Conservation (phyloP, 1,284 basidiomycete genomes). For the Dichomitus squalens region DNA sequence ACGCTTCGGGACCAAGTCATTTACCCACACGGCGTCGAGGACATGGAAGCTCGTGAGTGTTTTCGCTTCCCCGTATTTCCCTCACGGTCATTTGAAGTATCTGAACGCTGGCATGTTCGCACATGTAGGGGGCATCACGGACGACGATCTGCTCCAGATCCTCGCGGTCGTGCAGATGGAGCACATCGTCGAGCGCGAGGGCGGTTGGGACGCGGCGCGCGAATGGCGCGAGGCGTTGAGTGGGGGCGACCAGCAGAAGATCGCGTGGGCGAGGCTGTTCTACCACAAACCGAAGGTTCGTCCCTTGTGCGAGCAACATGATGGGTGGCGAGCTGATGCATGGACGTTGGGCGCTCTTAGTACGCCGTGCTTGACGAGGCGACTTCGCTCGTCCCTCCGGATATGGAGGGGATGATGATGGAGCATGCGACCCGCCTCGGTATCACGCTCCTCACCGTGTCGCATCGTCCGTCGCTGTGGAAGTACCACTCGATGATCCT, state of each 20-base stretch:
- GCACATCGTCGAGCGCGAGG: conserved; percentile 90
- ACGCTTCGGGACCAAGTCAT: conserved; percentile 93
- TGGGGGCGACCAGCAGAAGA: conserved; percentile 88
- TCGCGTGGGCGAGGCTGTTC: conserved; percentile 96
- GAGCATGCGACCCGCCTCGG: conserved; percentile 87
- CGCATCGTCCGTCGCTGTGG: conserved; percentile 92
- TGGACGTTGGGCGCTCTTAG: conserved; percentile 40
- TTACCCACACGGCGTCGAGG: conserved; percentile 81
- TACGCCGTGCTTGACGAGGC: conserved; percentile 98
- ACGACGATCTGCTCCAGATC: conserved; percentile 76
- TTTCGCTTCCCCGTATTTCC: conserved; percentile 4
- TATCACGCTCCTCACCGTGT: conserved; percentile 90
- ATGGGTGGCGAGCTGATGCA: neutral
- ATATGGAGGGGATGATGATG: conserved; percentile 96
- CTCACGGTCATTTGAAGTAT: no score
- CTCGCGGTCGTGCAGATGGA: conserved; percentile 87
- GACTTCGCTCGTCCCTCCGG: conserved; percentile 90
- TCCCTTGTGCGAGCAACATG: neutral
- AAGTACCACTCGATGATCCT: conserved; percentile 93
- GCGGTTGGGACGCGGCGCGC: conserved; percentile 87
- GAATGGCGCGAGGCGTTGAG: conserved; percentile 95
- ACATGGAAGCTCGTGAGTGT: conserved; percentile 72
- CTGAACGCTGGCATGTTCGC: neutral
- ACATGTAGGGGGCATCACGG: conserved; percentile 65
- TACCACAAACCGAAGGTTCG: conserved; percentile 91